Percentiles rank a stretch among this genome's conserved stretches.
Evolutionary conservation across 345 rosid species (phyloP).

Genomic region (Tarenaya hassleriana): DNA sequence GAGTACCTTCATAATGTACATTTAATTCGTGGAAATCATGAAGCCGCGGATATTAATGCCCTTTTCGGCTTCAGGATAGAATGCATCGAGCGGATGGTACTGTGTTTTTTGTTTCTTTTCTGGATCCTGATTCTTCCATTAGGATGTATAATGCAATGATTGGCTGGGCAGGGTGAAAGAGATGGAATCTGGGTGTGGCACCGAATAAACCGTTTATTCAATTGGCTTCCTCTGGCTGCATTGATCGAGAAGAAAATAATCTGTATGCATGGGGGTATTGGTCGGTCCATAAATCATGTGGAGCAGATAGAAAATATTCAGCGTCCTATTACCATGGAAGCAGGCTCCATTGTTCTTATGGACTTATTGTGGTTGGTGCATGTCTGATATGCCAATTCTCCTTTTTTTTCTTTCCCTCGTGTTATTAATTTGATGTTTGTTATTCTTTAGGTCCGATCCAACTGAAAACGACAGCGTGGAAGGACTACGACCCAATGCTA

Average conservation of each 20-base stretch:
- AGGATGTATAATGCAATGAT: constrained; percentile 23
- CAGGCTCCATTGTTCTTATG: constrained; percentile 93
- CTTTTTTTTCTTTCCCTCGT: constrained; percentile 1
- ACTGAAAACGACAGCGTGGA: constrained; percentile 99
- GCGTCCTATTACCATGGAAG: constrained; percentile 97
- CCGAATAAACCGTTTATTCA: constrained; percentile 90
- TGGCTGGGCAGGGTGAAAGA: constrained; percentile 78
- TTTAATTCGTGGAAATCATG: constrained; percentile 97
- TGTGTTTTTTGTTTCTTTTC: constrained; percentile 4
- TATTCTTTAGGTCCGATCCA: constrained; percentile 83
- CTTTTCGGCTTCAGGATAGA: constrained; percentile 97
- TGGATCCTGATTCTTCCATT: constrained; percentile 20
- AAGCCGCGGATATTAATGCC: constrained; percentile 99
- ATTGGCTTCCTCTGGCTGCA: constrained; percentile 97
- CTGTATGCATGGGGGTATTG: constrained; percentile 99
- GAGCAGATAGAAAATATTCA: constrained; percentile 94
- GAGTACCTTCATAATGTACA: constrained; percentile 87
- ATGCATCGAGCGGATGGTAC: constrained; percentile 98
- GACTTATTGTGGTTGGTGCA: constrained; percentile 81
- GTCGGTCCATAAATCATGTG: constrained; percentile 92
- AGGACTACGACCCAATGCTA: constrained; percentile 95
- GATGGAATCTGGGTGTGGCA: constrained; percentile 99
- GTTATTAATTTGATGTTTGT: constrained; percentile 23
- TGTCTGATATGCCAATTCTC: constrained; percentile 15
- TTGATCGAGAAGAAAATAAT: constrained; percentile 90